Evolutionary conservation across 2,329 filamentous ascomycete genomes (phyloP).

Genomic region (Tolypocladium album): DNA sequence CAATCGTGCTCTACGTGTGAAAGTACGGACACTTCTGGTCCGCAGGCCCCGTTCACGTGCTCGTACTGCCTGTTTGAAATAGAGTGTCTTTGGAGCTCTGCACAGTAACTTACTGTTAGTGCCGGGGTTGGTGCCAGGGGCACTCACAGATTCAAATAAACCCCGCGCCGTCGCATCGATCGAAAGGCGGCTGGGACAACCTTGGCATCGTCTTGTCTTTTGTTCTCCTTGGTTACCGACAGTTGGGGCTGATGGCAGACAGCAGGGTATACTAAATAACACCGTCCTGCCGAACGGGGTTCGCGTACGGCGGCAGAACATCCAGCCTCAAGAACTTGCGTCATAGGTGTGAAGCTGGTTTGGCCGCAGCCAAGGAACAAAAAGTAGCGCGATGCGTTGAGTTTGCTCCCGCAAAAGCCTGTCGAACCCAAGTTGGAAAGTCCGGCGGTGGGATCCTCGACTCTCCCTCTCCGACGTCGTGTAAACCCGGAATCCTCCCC

Average conservation of each 20-base stretch:
- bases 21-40: not conserved
- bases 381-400: not conserved
- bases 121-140: not conserved
- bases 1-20: not conserved
- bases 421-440: too few relatives aligned
- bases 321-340: too few relatives aligned
- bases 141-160: not conserved
- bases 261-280: too few relatives aligned
- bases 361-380: not conserved
- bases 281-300: too few relatives aligned
- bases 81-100: not conserved
- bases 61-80: not conserved
- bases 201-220: too few relatives aligned
- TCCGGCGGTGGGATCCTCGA: too few relatives aligned
- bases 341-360: not conserved
- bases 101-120: not conserved
- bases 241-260: too few relatives aligned
- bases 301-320: not conserved
- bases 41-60: not conserved
- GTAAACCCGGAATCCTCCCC: not conserved
- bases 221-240: too few relatives aligned
- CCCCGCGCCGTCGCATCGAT: not conserved
- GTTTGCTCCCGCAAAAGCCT: too few relatives aligned
- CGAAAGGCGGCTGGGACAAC: not conserved
- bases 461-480: not conserved